phyloP scores from a whole-genome alignment of 1,284 basidiomycete species.

The Puccinia triticina region DNA sequence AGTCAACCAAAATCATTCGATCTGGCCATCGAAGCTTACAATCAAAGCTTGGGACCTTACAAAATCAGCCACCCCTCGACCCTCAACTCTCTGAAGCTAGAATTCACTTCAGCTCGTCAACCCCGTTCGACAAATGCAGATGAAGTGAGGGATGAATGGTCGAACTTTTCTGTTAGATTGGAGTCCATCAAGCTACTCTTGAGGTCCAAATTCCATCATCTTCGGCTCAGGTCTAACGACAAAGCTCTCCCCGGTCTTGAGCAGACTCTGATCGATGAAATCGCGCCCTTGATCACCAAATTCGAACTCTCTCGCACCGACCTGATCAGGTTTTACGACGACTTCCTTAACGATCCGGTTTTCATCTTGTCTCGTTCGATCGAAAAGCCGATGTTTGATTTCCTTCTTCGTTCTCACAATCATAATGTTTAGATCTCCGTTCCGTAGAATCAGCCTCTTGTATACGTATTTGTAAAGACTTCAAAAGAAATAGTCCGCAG shows the following conservation, averaged over 20 bases:
- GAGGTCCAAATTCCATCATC: constrained; percentile 11
- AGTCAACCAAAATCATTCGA: constrained; percentile 9
- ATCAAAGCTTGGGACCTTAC: constrained; percentile 19
- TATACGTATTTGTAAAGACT: no score
- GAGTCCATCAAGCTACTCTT: constrained; percentile 27
- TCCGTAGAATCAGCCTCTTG: no score
- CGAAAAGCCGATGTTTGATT: constrained; percentile 3
- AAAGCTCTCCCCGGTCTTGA: background rate
- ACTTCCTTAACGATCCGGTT: constrained; percentile 12
- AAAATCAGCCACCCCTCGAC: background rate
- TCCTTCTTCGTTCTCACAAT: background rate
- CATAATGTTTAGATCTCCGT: no score
- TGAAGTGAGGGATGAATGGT: constrained; percentile 7
- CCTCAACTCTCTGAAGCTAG: background rate
- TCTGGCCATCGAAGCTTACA: constrained; percentile 36
- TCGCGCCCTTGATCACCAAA: constrained; percentile 16
- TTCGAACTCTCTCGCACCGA: background rate
- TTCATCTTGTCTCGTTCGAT: constrained; percentile 15
- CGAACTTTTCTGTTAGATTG: constrained; percentile 17
- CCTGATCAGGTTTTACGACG: background rate
- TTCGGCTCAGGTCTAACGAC: background rate
- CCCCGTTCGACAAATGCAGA: background rate
- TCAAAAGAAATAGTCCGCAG: no score
- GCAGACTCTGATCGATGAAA: background rate
- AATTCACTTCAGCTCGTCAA: background rate